These are phyloP conservation scores for Diplodia corticola DNA, from an alignment of 2,329 filamentous ascomycete species.

Conservation along the genomic window DNA sequence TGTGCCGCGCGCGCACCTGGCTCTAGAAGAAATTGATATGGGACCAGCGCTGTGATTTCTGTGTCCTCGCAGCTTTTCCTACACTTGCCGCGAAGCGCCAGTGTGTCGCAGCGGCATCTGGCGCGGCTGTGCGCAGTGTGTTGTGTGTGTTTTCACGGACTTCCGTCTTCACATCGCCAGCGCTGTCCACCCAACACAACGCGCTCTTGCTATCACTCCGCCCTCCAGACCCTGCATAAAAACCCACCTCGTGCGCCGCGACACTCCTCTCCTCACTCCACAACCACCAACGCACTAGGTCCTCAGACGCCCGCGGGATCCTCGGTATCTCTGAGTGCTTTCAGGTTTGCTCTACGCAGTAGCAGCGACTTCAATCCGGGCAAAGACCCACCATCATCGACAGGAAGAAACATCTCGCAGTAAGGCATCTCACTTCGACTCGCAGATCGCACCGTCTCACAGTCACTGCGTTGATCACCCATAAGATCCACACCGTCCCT, in stretches of 20 bases:
- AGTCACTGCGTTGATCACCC: neutral
- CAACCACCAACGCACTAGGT: neutral
- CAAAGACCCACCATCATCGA: neutral
- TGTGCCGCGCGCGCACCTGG: neutral
- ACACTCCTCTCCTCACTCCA: neutral
- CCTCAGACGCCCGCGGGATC: neutral
- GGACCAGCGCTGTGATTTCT: neutral
- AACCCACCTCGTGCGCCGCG: neutral
- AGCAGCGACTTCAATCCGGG: neutral
- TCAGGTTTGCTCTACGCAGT: neutral
- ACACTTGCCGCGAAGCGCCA: neutral
- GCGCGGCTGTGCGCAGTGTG: neutral
- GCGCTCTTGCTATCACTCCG: neutral
- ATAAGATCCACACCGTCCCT: neutral
- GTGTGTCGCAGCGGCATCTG: neutral
- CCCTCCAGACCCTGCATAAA: neutral
- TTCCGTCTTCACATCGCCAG: neutral
- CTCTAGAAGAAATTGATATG: neutral
- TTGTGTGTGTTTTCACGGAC: conserved; percentile 6
- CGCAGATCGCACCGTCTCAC: neutral
- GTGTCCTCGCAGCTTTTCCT: neutral
- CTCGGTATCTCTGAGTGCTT: neutral
- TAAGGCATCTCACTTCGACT: neutral
- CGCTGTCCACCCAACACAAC: conserved; percentile 1
- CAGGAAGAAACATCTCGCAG: neutral